phyloP scores from a whole-genome alignment of 2,329 filamentous ascomycete genomes.

The Apiospora pterosperma region DNA sequence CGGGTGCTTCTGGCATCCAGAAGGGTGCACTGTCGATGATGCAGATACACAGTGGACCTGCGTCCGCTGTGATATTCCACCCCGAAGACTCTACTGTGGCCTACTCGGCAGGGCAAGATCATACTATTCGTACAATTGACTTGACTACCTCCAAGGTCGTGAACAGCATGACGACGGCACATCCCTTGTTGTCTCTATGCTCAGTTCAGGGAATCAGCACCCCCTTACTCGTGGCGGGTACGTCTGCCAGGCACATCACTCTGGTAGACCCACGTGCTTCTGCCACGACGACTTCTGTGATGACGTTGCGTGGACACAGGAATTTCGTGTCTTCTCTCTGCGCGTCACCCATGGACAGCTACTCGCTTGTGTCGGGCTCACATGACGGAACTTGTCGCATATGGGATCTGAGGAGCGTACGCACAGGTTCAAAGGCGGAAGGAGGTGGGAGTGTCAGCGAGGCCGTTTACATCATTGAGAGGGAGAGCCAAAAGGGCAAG shows the following conservation, averaged over 20 bases:
- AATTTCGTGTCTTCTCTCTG: slow-evolving; percentile 61
- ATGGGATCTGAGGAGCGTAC: slow-evolving; percentile 82
- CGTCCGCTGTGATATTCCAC: slow-evolving; percentile 82
- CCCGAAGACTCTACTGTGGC: slow-evolving; percentile 80
- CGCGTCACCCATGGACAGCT: slow-evolving; percentile 61
- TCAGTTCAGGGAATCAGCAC: slow-evolving; percentile 62
- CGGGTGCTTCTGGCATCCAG: slow-evolving; percentile 53
- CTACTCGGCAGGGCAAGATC: slow-evolving; percentile 89
- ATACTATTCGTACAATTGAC: slow-evolving; percentile 87
- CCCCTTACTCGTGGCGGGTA: slow-evolving; percentile 66
- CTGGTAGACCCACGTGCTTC: slow-evolving; percentile 86
- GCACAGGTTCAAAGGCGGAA: slow-evolving; percentile 56
- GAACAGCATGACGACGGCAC: slow-evolving; percentile 77
- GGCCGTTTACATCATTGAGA: slow-evolving; percentile 70
- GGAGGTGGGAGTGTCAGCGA: slow-evolving; percentile 65
- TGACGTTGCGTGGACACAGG: slow-evolving; percentile 88
- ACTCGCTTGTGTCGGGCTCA: slow-evolving; percentile 83
- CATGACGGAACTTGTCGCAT: slow-evolving; percentile 91
- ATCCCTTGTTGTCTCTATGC: slow-evolving; percentile 76
- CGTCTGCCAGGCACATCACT: slow-evolving; percentile 81
- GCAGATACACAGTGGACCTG: slow-evolving; percentile 66
- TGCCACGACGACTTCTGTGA: slow-evolving; percentile 71
- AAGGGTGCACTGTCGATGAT: slow-evolving; percentile 77
- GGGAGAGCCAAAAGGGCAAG: slow-evolving; percentile 67
- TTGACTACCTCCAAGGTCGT: slow-evolving; percentile 77